phyloP scores from a whole-genome alignment of 169 alveolate species.

The Eimeria necatrix region DNA sequence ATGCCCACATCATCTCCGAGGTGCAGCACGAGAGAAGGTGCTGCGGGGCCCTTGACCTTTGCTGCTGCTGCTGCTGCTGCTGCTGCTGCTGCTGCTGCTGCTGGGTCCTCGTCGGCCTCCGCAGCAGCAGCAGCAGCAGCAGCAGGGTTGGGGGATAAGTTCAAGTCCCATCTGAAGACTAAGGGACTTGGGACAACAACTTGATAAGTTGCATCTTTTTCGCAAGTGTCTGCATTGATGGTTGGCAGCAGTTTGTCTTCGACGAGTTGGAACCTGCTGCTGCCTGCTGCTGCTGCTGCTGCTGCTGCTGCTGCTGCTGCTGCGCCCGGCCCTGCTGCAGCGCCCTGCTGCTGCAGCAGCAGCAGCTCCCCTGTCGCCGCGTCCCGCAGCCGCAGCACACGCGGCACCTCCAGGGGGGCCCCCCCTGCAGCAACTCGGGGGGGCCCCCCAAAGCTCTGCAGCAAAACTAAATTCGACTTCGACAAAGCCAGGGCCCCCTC shows the following conservation, averaged over 20 bases:
- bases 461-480: neutral
- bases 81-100: neutral
- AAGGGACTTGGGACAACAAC: neutral
- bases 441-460: neutral
- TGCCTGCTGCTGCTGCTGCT: too few relatives aligned
- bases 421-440: conserved; percentile 6
- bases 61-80: neutral
- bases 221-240: conserved; percentile 35
- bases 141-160: neutral
- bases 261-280: too few relatives aligned
- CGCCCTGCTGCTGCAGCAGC: neutral
- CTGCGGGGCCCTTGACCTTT: neutral
- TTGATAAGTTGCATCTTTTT: conserved; percentile 10
- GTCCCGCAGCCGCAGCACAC: neutral
- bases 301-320: too few relatives aligned
- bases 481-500: conserved; percentile 25
- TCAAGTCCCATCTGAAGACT: conserved; percentile 37
- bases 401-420: neutral
- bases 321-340: too few relatives aligned
- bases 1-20: conserved; percentile 39
- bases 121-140: neutral
- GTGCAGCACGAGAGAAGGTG: conserved; percentile 16
- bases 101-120: neutral
- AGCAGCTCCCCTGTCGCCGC: conserved; percentile 20
- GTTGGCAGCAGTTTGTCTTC: conserved; percentile 7